Conservation (phyloP, 345 rosid species). For the Triadica sebifera region DNA sequence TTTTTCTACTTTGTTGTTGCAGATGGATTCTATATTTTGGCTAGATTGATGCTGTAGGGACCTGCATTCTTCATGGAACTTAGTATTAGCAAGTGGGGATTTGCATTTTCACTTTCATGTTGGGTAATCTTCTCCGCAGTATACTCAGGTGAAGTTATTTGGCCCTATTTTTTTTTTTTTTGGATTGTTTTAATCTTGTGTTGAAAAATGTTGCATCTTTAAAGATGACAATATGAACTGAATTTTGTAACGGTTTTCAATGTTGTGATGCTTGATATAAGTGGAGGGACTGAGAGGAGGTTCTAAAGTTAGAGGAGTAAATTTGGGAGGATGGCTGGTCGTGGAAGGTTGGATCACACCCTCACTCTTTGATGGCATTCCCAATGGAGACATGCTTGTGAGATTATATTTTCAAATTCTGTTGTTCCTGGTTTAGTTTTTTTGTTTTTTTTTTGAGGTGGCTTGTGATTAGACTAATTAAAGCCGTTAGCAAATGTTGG, state of each 20-base stretch:
- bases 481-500: conserved; percentile 2
- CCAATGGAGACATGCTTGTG: conserved; percentile 77
- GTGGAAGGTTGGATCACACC: conserved; percentile 88
- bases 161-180: conserved; percentile 4
- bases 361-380: conserved; percentile 63
- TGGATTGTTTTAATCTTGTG: conserved; percentile 3
- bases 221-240: neutral
- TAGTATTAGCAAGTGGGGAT: conserved; percentile 47
- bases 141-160: conserved; percentile 38
- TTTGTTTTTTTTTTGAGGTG: neutral
- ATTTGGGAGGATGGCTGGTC: conserved; percentile 78
- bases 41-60: conserved; percentile 27
- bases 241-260: conserved; percentile 1
- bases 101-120: conserved; percentile 43
- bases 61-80: conserved; percentile 55
- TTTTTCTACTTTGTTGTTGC: conserved; percentile 12
- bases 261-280: conserved; percentile 20
- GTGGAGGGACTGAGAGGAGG: conserved; percentile 58
- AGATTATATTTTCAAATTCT: conserved; percentile 20
- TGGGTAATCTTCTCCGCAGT: conserved; percentile 40
- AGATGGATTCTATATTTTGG: conserved; percentile 28
- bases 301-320: conserved; percentile 69
- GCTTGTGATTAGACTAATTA: neutral
- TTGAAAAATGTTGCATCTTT: neutral
- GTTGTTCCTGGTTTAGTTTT: neutral